Percentiles rank a stretch among this genome's conserved stretches.
phyloP scores from a whole-genome alignment of 768 basidiomycete genomes.

The Boletus reticuloceps region DNA sequence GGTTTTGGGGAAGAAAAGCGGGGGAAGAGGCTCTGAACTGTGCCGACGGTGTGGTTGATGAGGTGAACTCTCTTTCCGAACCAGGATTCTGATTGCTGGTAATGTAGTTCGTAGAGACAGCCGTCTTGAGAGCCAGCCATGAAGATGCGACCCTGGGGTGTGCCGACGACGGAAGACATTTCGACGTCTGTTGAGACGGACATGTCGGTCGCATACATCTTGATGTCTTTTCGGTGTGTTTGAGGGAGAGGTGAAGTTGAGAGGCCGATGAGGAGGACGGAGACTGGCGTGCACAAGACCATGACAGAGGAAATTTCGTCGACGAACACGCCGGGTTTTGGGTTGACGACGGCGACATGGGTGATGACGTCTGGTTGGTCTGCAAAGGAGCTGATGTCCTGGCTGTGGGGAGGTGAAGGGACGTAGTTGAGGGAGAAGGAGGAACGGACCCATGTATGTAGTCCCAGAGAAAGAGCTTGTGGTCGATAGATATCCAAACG shows the following conservation, averaged over 20 bases:
- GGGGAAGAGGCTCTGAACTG: conserved; percentile 77
- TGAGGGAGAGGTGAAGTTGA: conserved; percentile 46
- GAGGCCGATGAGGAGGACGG: conserved; percentile 82
- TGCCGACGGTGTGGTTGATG: conserved; percentile 82
- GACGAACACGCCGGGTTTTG: conserved; percentile 84
- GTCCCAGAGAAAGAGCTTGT: conserved; percentile 95
- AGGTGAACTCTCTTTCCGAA: conserved; percentile 85
- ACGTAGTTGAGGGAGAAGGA: neutral
- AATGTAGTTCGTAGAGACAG: conserved; percentile 87
- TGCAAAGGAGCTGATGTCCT: conserved; percentile 87
- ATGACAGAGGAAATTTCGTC: conserved; percentile 89
- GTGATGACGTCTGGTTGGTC: conserved; percentile 90
- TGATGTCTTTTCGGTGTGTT: conserved; percentile 65
- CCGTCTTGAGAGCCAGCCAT: conserved; percentile 86
- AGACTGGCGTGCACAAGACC: conserved; percentile 85
- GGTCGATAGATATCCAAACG: conserved; percentile 94
- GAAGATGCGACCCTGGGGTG: conserved; percentile 83
- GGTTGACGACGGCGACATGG: conserved; percentile 83
- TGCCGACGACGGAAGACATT: conserved; percentile 83
- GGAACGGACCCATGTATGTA: conserved; percentile 82
- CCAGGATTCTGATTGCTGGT: conserved; percentile 89
- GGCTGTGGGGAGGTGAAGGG: conserved; percentile 41
- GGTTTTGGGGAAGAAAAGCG: conserved; percentile 59
- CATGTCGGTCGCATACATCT: conserved; percentile 89
- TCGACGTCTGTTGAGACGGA: conserved; percentile 73